Evolutionary conservation across 345 rosid species (phyloP), one percentile per base, ranked within the genome.

Genomic region (Anastatica hierochuntica): DNA sequence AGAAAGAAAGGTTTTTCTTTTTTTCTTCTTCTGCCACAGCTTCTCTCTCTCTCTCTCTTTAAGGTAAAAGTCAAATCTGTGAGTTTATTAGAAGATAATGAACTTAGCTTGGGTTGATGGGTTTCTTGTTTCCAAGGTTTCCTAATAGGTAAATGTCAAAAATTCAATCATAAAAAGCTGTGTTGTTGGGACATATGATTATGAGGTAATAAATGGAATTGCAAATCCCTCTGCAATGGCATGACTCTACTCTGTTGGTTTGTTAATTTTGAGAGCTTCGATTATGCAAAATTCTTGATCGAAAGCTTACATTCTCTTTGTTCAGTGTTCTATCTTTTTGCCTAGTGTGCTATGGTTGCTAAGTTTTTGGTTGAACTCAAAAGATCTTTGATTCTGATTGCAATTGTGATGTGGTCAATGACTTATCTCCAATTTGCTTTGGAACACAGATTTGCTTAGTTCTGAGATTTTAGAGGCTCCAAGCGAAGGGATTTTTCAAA

Each of bases 31-130:
- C n/a, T n/a, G n/a, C n/a, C n/a, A n/a, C n/a, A n/a, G n/a, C n/a
- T n/a, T n/a, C n/a, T n/a, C n/a, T n/a, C n/a, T n/a, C n/a, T n/a
- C 37, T 58, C 30, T 39, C 44, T 48, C 20, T 17, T 59, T 47
- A 36, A 17, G 43, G n/a, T n/a, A n/a, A n/a, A n/a, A n/a, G n/a
- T n/a, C n/a, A n/a, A n/a, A n/a, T n/a, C 14, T 33, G 24, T 56
- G 16, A 57, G 51, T 37, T 15, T 56, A 12, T 17, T 43, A 53
- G 48, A 24, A 57, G 47, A 49, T 49, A 34, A 13, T 49, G 51
- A 33, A 33, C 57, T 40, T 56, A 44, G 44, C 14, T 11, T 56
- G 31, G 53, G 53, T 17, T 51, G 30, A 26, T 62, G 31, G 44
- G 51, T 21, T 41, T 61, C 20, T 40, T 59, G 64, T 59, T 60